Percentiles rank a stretch among this genome's conserved stretches.
Conservation (phyloP, 108 stramenopile species). For the Fistulifera solaris region DNA sequence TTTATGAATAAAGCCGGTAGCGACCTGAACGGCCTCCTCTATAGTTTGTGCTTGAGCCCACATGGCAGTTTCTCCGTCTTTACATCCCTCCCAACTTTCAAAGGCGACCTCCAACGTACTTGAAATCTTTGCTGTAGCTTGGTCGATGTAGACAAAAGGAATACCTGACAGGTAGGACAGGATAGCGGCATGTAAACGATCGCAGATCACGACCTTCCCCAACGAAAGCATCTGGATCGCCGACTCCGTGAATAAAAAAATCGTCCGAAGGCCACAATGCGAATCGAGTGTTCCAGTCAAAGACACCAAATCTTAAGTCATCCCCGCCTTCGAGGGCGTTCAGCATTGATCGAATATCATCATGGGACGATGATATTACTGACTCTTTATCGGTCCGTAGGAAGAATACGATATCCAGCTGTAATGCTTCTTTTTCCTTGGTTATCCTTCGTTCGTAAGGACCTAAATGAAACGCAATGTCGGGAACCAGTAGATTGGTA, state of each 20-base stretch:
- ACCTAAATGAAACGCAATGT: slow-evolving; percentile 38
- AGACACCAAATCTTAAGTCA: slow-evolving; percentile 7
- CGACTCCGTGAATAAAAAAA: slow-evolving; percentile 17
- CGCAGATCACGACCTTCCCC: slow-evolving; percentile 24
- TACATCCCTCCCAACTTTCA: slow-evolving; percentile 10
- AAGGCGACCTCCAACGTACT: slow-evolving; percentile 17
- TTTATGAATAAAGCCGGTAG: slow-evolving; percentile 5
- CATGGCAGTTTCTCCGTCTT: slow-evolving; percentile 9
- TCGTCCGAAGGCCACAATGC: slow-evolving; percentile 14
- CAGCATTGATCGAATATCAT: slow-evolving; percentile 6
- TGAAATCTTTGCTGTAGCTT: slow-evolving; percentile 17
- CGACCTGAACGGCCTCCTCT: slow-evolving; percentile 10
- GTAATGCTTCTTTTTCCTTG: not conserved
- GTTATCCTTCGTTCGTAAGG: slow-evolving; percentile 12
- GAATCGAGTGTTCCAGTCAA: slow-evolving; percentile 22
- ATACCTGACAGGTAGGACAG: slow-evolving; percentile 19
- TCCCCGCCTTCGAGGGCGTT: not conserved
- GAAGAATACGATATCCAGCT: slow-evolving; percentile 22
- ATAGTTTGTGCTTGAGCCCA: slow-evolving; percentile 9
- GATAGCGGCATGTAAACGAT: slow-evolving; percentile 27
- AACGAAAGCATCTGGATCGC: slow-evolving; percentile 22
- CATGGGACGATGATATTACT: slow-evolving; percentile 3
- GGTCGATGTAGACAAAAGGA: slow-evolving; percentile 26
- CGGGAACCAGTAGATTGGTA: slow-evolving; percentile 19
- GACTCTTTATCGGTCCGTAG: slow-evolving; percentile 25